Conservation (phyloP, 2,329 filamentous ascomycete species). For the Fusarium odoratissimum region DNA sequence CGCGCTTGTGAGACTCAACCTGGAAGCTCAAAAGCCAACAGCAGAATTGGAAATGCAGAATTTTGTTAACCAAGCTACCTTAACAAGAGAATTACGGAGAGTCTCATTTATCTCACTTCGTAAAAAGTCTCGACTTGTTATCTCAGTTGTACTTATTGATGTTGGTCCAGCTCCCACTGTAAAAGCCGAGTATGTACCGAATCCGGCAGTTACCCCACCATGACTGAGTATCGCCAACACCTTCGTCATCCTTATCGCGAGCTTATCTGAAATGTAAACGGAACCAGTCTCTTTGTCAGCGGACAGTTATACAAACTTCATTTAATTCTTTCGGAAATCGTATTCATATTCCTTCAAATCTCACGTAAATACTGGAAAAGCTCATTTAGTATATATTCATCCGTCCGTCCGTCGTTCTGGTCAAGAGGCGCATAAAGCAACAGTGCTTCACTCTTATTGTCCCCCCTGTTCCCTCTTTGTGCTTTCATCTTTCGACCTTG, state of each 20-base stretch:
- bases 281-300: neutral
- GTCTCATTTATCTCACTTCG: no score
- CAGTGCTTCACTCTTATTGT: neutral
- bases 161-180: neutral
- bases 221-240: constrained; percentile 30
- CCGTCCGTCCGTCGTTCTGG: neutral
- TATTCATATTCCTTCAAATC: neutral
- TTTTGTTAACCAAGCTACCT: no score
- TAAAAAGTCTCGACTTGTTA: no score
- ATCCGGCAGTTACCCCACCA: constrained; percentile 25
- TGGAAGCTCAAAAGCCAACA: neutral
- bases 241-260: constrained; percentile 18
- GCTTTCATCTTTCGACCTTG: neutral
- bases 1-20: neutral
- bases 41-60: no score
- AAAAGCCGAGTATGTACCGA: neutral
- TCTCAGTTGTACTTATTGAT: neutral
- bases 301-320: neutral
- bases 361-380: neutral
- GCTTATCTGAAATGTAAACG: constrained; percentile 1
- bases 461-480: neutral
- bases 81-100: no score
- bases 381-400: neutral
- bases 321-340: neutral
- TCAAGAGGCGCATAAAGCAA: neutral